Evolutionary conservation across 2,329 filamentous ascomycete species (phyloP), one percentile per base, ranked within the genome.

Genomic region (Keithomyces neogunnii): DNA sequence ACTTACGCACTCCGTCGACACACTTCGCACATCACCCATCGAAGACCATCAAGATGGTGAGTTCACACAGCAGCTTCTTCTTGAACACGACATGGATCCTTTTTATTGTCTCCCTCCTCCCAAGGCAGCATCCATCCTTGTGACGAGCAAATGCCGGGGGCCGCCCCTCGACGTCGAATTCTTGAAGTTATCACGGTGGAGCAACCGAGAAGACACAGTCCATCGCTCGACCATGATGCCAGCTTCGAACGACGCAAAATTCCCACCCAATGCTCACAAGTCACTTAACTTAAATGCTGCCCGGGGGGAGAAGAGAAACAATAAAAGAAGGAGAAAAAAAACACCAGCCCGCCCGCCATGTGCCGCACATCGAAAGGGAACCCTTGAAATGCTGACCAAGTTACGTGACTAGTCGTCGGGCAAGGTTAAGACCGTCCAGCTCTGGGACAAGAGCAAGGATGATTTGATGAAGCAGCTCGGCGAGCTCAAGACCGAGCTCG

Each of bases 381-480:
- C 11, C 7, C 13, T 29, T 1, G 2, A 31, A 39, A 48, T 42
- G 28, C 40, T 48, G 30, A 47, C 28, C n/a, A 6, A 13, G 13
- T 19, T 26, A 19, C 26, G 3, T 44, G 54, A 65, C 52, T 60
- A 74, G 71, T 74, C 71, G 69, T 71, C 71, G 62, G 66, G 68
- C 64, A 85, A 85, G 84, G 89, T 99, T 78, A 97, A 96, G 88
- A 85, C 92, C 75, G 84, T 83, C 78, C 83, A 88, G 79, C 89
- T 99, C 76, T 97, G 93, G 93, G 85, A 84, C 80, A 99, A 99
- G 89, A 91, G 83, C 86, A 97, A 97, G 86, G 89, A 96, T 71
- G 95, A 99, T 69, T 83, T 99, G 76, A 83, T 84, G 72, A 95
- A 93, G 84, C 90, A 95, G 77, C 85, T 96, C 70, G 85, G 84